Evolutionary conservation across 2,329 filamentous ascomycete species (phyloP).

Genomic region (Pseudogymnoascus sp.): DNA sequence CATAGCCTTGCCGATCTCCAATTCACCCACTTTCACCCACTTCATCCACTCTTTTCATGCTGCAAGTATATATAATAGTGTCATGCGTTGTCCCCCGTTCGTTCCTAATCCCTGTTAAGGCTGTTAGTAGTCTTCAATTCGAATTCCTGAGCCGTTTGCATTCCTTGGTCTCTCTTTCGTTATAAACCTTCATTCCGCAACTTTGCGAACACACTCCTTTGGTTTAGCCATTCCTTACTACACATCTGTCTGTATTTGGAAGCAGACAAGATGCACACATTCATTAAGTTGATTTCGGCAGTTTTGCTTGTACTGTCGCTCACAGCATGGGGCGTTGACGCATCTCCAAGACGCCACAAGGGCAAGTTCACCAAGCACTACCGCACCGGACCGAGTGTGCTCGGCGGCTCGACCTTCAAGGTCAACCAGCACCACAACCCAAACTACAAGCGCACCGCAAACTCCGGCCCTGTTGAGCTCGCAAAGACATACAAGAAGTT

Average conservation of each 20-base stretch:
- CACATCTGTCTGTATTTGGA: slow-evolving; percentile 8
- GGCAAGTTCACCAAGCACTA: not conserved
- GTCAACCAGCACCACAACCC: slow-evolving; percentile 20
- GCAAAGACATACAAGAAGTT: slow-evolving; percentile 29
- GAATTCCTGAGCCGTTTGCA: not conserved
- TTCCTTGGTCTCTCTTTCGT: not conserved
- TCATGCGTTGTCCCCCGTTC: not conserved
- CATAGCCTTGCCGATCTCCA: slow-evolving; percentile 1
- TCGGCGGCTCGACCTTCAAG: slow-evolving; percentile 8
- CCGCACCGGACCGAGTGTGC: not conserved
- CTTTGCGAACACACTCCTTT: slow-evolving; percentile 2
- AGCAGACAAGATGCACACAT: slow-evolving; percentile 7
- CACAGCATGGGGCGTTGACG: slow-evolving; percentile 1
- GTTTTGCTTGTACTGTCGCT: not conserved
- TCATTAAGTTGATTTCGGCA: not conserved
- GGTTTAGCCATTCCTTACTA: not conserved
- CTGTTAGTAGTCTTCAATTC: not conserved
- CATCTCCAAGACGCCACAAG: not conserved
- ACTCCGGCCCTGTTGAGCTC: slow-evolving; percentile 20
- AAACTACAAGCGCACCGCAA: slow-evolving; percentile 26
- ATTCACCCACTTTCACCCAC: not conserved
- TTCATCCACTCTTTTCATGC: slow-evolving; percentile 5
- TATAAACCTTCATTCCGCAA: slow-evolving; percentile 6
- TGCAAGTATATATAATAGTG: slow-evolving; percentile 6
- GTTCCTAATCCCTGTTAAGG: slow-evolving; percentile 4